These are phyloP conservation scores for Thielaviopsis ethacetica DNA, from an alignment of 2,329 filamentous ascomycete genomes.

Conservation along the genomic window DNA sequence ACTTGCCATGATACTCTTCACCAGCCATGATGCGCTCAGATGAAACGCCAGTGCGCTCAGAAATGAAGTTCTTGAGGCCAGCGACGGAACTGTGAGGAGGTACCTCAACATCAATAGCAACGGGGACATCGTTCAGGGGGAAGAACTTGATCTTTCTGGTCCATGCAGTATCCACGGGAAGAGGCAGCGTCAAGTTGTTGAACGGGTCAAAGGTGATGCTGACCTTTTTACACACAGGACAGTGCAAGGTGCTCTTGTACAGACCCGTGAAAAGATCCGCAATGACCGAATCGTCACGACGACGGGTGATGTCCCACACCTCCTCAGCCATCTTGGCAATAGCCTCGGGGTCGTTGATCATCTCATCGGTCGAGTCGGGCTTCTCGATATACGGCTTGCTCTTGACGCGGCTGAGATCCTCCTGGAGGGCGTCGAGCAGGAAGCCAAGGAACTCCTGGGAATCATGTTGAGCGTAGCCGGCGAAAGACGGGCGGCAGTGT, in stretches of 20 bases:
- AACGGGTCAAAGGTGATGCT: constrained; percentile 98
- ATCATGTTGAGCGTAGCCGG: constrained; percentile 90
- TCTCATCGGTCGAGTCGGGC: constrained; percentile 92
- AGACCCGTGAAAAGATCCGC: constrained; percentile 93
- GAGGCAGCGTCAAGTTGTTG: constrained; percentile 79
- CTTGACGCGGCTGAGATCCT: constrained; percentile 82
- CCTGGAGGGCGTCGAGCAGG: constrained; percentile 81
- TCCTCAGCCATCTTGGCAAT: constrained; percentile 74
- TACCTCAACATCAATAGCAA: constrained; percentile 62
- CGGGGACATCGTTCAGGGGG: constrained; percentile 54
- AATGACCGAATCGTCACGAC: constrained; percentile 85
- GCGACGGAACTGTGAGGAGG: constrained; percentile 59
- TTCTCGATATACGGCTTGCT: constrained; percentile 98
- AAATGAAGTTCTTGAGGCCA: constrained; percentile 51
- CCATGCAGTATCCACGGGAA: constrained; percentile 79
- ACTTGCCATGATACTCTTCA: constrained; percentile 68
- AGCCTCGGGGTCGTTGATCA: constrained; percentile 65
- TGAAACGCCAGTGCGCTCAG: constrained; percentile 49
- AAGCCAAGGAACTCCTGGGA: constrained; percentile 96
- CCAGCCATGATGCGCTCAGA: constrained; percentile 54
- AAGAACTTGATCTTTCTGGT: constrained; percentile 58
- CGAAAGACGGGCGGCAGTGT: constrained; percentile 67
- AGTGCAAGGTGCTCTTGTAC: constrained; percentile 95
- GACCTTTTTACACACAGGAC: constrained; percentile 79
- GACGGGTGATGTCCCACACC: constrained; percentile 83